phyloP scores from a whole-genome alignment of 73 alveolate species.

The Loxodes magnus region DNA sequence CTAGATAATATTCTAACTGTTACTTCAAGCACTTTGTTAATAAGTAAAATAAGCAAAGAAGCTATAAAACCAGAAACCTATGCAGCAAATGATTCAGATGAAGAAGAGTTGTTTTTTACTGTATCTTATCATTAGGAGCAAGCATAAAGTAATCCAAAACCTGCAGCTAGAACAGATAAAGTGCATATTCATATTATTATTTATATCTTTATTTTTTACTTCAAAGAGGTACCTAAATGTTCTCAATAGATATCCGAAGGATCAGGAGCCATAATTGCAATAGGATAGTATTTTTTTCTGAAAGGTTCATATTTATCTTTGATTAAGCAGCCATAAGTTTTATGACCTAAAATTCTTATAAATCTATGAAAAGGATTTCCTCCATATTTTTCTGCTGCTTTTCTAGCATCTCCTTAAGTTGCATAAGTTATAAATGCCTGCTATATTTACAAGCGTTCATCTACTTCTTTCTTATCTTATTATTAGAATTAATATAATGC shows the following conservation, averaged over 20 bases:
- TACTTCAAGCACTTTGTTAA: conserved; percentile 16
- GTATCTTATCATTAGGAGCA: background rate
- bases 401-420: background rate
- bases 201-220: background rate
- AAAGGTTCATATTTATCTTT: no score
- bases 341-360: background rate
- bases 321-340: background rate
- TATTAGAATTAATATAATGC: no score
- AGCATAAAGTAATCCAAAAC: background rate
- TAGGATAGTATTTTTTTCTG: no score
- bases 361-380: background rate
- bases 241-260: conserved; percentile 32
- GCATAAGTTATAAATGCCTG: conserved; percentile 4
- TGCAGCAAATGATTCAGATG: no score
- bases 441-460: background rate
- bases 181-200: conserved; percentile 9
- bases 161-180: conserved; percentile 11
- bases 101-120: no score
- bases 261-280: no score
- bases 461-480: no score
- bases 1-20: conserved; percentile 26
- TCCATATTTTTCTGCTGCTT: background rate
- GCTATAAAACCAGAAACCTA: conserved; percentile 9
- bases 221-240: conserved; percentile 1
- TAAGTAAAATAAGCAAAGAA: conserved; percentile 20